Evolutionary conservation across 352 stramenopile species (phyloP).

Genomic region (Phytopythium delawarense): DNA sequence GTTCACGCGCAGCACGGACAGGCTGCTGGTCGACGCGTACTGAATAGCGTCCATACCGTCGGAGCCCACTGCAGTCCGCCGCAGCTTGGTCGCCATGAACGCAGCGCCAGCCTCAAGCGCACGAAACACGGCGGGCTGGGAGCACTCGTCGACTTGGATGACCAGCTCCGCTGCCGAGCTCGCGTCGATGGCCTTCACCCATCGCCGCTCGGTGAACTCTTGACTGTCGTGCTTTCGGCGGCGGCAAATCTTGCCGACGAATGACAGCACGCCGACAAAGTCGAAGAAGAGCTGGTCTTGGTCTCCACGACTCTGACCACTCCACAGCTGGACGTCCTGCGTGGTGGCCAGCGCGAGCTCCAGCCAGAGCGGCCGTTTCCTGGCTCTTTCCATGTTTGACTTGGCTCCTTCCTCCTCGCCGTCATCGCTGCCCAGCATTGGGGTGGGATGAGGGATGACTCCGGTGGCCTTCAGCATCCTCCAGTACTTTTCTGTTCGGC

Average conservation of each 20-base stretch:
- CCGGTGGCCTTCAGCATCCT: slow-evolving; percentile 33
- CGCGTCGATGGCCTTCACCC: slow-evolving; percentile 61
- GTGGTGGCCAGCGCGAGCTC: slow-evolving; percentile 40
- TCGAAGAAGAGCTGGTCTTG: slow-evolving; percentile 45
- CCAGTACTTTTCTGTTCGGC: slow-evolving; percentile 48
- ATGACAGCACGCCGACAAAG: slow-evolving; percentile 57
- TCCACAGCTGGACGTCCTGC: slow-evolving; percentile 26
- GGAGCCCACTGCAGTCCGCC: slow-evolving; percentile 25
- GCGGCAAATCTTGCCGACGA: slow-evolving; percentile 39
- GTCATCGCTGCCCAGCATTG: slow-evolving; percentile 3
- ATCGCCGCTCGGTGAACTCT: slow-evolving; percentile 33
- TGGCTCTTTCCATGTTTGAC: slow-evolving; percentile 1
- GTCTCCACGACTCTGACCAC: slow-evolving; percentile 8
- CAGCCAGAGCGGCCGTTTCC: slow-evolving; percentile 29
- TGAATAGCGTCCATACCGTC: slow-evolving; percentile 16
- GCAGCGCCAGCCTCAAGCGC: slow-evolving; percentile 41
- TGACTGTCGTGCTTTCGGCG: slow-evolving; percentile 2
- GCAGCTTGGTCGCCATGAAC: slow-evolving; percentile 56
- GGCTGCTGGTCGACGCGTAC: slow-evolving; percentile 38
- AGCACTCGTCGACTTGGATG: slow-evolving; percentile 36
- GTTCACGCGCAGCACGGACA: slow-evolving; percentile 36
- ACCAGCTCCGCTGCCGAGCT: slow-evolving; percentile 44
- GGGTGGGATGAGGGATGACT: slow-evolving; percentile 18
- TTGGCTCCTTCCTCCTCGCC: neutral
- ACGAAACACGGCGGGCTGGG: slow-evolving; percentile 39